phyloP scores from a whole-genome alignment of 805 yeast species.

The Hanseniaspora valbyensis region DNA sequence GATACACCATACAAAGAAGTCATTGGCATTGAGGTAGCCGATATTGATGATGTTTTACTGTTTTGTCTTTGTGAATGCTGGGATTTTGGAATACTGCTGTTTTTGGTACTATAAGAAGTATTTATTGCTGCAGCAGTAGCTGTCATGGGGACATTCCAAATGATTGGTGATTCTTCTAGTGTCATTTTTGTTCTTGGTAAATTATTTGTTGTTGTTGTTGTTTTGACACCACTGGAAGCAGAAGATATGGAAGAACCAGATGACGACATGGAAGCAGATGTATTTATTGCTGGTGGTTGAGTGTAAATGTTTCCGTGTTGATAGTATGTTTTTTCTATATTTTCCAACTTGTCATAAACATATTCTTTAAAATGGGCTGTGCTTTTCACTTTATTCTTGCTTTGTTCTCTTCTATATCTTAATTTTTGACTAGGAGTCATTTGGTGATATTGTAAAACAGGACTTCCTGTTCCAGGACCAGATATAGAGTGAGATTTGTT shows the following conservation, averaged over 20 bases:
- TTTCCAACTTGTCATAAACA: slow-evolving; percentile 31
- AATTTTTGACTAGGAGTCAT: slow-evolving; percentile 35
- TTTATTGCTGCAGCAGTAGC: background rate
- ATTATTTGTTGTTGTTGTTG: too few relatives aligned
- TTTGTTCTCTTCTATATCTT: slow-evolving; percentile 32
- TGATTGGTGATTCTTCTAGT: background rate
- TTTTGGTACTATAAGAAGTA: too few relatives aligned
- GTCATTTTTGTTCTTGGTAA: background rate
- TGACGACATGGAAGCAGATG: too few relatives aligned
- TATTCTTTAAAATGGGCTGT: slow-evolving; percentile 30
- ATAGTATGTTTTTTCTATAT: slow-evolving; percentile 17
- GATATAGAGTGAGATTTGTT: background rate
- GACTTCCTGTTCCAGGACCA: background rate
- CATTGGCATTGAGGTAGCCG: slow-evolving; percentile 30
- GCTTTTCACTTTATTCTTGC: slow-evolving; percentile 27
- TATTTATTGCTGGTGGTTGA: background rate
- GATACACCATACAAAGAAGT: slow-evolving; percentile 40
- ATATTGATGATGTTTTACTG: slow-evolving; percentile 23
- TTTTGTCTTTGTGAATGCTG: too few relatives aligned
- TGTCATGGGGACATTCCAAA: background rate
- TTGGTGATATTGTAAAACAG: slow-evolving; percentile 5
- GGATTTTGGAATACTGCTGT: too few relatives aligned
- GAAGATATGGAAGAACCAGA: too few relatives aligned
- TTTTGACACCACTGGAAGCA: too few relatives aligned
- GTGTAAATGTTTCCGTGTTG: slow-evolving; percentile 18